Percentiles rank a stretch among this genome's conserved stretches.
Evolutionary conservation across 73 alveolate species (phyloP).

Genomic region (Chromera velia): DNA sequence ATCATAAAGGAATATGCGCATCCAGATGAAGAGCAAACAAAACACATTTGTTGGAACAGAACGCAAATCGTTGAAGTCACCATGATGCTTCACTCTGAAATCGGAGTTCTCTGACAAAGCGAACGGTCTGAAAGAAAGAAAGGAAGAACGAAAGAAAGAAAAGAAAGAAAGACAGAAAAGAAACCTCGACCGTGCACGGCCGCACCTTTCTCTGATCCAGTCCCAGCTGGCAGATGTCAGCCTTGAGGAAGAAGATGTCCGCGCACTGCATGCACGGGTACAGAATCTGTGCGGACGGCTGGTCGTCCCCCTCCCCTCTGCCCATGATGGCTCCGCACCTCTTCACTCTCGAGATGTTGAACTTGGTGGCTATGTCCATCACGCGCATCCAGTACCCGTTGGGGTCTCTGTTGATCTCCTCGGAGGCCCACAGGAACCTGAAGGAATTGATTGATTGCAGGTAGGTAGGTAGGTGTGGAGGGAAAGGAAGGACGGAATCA

Average conservation of each 20-base stretch:
- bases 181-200: not conserved
- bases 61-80: too few species aligned
- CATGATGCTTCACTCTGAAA: too few species aligned
- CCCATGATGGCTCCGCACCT: conserved; percentile 98
- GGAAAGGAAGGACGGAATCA: too few species aligned
- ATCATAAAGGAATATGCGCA: too few species aligned
- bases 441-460: too few species aligned
- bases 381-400: conserved; percentile 96
- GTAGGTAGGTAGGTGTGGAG: too few species aligned
- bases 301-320: conserved; percentile 81
- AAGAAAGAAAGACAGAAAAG: too few species aligned
- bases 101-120: too few species aligned
- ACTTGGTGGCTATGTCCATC: conserved; percentile 87
- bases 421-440: conserved; percentile 95
- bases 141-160: too few species aligned
- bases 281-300: conserved; percentile 88
- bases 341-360: conserved; percentile 68
- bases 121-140: too few species aligned
- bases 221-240: conserved; percentile 94
- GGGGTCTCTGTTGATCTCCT: conserved; percentile 89
- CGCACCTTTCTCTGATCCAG: conserved; percentile 88
- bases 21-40: too few species aligned
- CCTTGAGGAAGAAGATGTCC: conserved; percentile 93
- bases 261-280: conserved; percentile 97
- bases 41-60: too few species aligned